Base-by-base conservation (phyloP, 345 rosid genomes). In the Murraya paniculata region DNA sequence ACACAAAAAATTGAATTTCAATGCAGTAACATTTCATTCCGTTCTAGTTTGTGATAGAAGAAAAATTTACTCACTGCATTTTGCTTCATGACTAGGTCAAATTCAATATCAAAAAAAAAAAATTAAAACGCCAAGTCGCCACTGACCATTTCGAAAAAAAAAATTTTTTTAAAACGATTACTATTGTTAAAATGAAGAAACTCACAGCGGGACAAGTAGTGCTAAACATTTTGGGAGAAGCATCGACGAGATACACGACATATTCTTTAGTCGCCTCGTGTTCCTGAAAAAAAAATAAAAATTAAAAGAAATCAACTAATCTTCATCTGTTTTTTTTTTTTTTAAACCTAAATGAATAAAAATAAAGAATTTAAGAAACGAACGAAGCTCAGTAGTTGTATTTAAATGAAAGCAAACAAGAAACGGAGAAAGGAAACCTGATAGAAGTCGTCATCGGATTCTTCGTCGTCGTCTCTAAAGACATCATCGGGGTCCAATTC, bases 401-500 rank as follows among this genome's bases (percentile, higher is more conserved):
- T 48, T 39, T 14, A 60, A 0, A 33, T 11, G 7, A 4, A 38
- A 73, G 38, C 9, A 19, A 19, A 6, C 41, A n/a, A 28, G 55
- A 25, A 7, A 66, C 5, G 22, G 14, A 65, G 19, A 4, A 56
- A 72, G 59, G 65, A 35, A 76, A 94, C 97, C 91, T 84, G 91
- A 68, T 79, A 84, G 79, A 86, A 90, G 1, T 90, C 93, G 67
- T 68, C 80, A 24, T 89, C 97, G 14, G 84, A 78, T 79, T 92
- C 94, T 68, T 90, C 97, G 18, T 92, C 98, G 27, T 93, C 93
- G 78, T 96, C 98, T 81, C 88, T 89, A 89, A 96, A 96, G 77
- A 96, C 90, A 64, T 92, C 98, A 53, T 91, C 97, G 18, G 97
- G 97, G 86, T 91, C 99, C 77, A 96, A 77, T 70, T 89, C 94